These are phyloP conservation scores for Sugiyamaella boreocaroliniensis DNA, from an alignment of 805 yeast species.

Conservation along the genomic window DNA sequence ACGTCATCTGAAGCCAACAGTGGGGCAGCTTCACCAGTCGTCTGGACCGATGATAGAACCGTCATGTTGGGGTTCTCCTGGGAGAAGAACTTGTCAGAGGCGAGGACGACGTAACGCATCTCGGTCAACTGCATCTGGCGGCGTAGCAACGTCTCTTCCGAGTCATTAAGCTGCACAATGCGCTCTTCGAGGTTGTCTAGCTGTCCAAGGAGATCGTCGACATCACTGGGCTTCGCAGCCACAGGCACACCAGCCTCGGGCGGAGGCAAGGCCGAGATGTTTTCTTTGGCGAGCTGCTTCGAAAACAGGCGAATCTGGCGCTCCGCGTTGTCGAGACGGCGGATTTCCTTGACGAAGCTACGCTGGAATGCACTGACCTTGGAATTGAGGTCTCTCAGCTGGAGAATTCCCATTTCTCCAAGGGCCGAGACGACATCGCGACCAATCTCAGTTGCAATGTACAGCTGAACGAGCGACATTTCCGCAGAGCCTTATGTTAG, in stretches of 20 bases:
- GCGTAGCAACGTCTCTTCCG: constrained; percentile 55
- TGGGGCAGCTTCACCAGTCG: constrained; percentile 32
- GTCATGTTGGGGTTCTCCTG: constrained; percentile 28
- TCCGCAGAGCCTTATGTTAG: constrained; percentile 74
- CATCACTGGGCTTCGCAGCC: constrained; percentile 46
- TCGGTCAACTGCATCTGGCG: constrained; percentile 65
- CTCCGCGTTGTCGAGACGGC: constrained; percentile 78
- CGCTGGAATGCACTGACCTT: constrained; percentile 82
- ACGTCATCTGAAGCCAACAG: constrained; percentile 26
- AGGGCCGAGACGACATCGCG: constrained; percentile 78
- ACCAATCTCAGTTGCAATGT: constrained; percentile 83
- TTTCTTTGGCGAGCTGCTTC: constrained; percentile 28
- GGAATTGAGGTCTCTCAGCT: constrained; percentile 81
- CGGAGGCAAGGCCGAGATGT: constrained; percentile 28
- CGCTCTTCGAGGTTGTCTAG: constrained; percentile 68
- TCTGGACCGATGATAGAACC: constrained; percentile 19
- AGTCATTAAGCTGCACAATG: constrained; percentile 60
- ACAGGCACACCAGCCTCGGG: constrained; percentile 35
- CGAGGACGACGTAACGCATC: constrained; percentile 53
- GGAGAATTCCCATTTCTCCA: constrained; percentile 81
- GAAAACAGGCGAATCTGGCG: constrained; percentile 58
- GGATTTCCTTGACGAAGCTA: constrained; percentile 79
- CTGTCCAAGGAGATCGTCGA: constrained; percentile 63
- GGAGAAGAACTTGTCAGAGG: constrained; percentile 42
- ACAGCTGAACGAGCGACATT: constrained; percentile 89